Evolutionary conservation across 805 yeast genomes (phyloP).

Genomic region (Torulaspora maleeae): DNA sequence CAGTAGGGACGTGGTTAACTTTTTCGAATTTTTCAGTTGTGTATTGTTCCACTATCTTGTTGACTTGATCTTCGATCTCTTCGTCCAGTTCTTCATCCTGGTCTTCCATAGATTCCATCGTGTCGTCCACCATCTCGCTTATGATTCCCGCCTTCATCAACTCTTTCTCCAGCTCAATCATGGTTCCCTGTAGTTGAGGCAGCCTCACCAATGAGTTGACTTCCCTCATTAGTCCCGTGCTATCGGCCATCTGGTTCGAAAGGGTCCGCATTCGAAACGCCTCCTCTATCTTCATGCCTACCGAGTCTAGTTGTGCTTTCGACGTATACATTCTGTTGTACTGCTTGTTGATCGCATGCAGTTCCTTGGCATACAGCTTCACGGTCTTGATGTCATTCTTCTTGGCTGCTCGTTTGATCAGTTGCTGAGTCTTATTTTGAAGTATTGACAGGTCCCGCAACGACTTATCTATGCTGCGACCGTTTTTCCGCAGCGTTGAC

Average conservation of each 20-base stretch:
- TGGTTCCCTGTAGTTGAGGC: conserved; percentile 75
- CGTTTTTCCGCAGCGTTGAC: conserved; percentile 72
- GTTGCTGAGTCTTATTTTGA: conserved; percentile 69
- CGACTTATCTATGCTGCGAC: conserved; percentile 71
- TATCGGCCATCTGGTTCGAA: conserved; percentile 72
- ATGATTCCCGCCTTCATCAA: conserved; percentile 81
- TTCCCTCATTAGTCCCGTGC: conserved; percentile 81
- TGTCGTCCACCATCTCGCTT: conserved; percentile 92
- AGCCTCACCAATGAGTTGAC: conserved; percentile 72
- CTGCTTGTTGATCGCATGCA: conserved; percentile 68
- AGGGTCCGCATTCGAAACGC: conserved; percentile 81
- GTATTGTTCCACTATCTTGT: conserved; percentile 51
- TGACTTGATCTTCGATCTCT: conserved; percentile 58
- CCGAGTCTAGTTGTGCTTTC: conserved; percentile 79
- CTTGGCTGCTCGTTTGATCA: conserved; percentile 71
- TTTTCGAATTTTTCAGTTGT: conserved; percentile 41
- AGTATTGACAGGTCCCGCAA: conserved; percentile 56
- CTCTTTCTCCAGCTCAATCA: conserved; percentile 83
- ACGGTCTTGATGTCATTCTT: conserved; percentile 74
- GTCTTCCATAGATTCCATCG: conserved; percentile 67
- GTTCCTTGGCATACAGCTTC: conserved; percentile 74
- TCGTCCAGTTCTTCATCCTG: conserved; percentile 63
- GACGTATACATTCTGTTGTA: conserved; percentile 69
- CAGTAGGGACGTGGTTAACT: conserved; percentile 37
- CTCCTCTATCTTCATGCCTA: conserved; percentile 85